Evolutionary conservation across 1,139 yeast genomes (phyloP), one percentile per base, ranked within the genome.

Genomic region (Lodderomyces parapsilosis): DNA sequence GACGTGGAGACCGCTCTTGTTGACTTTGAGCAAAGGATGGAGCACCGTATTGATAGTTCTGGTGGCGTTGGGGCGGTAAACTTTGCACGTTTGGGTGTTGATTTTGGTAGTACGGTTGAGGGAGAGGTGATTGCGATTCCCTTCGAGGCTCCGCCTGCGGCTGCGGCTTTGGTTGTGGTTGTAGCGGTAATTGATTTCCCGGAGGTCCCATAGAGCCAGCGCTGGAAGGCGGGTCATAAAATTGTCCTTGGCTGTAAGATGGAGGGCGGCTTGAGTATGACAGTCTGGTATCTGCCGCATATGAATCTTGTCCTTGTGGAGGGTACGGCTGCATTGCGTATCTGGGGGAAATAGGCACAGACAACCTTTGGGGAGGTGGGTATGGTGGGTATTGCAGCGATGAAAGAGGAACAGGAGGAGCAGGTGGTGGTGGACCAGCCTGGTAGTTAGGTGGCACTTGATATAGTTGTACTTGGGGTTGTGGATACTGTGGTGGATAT

Each of bases 401-500:
- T 20, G 35, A 37, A 13, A 4, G 38, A 2, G 38, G 38, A 18
- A n/a, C n/a, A n/a, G n/a, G n/a, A n/a, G n/a, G n/a, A n/a, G n/a
- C n/a, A n/a, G n/a, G n/a, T n/a, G n/a, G n/a, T n/a, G 36, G 39
- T n/a, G 34, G 45, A 6, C 15, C 31, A 4, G 17, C n/a, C 8
- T 31, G 32, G 11, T 19, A 34, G 10, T 14, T 19, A 6, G n/a
- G 38, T 7, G 25, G 40, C 9, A 4, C 17, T 27, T 23, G 45
- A 13, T 13, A 10, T 30, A 24, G 48, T 27, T 30, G 38, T 15
- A n/a, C n/a, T n/a, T n/a, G n/a, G n/a, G 44, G 47, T 3, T 24
- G 39, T 13, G 31, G 43, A 13, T 37, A 30, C 19, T 31, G 43
- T 27, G 30, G 42, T 7, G 19, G 42, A 25, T 37, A 39, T 17